Percentiles rank a stretch among this genome's conserved stretches.
Conservation (phyloP, 2,329 filamentous ascomycete genomes). For the Aspergillus brasiliensis region DNA sequence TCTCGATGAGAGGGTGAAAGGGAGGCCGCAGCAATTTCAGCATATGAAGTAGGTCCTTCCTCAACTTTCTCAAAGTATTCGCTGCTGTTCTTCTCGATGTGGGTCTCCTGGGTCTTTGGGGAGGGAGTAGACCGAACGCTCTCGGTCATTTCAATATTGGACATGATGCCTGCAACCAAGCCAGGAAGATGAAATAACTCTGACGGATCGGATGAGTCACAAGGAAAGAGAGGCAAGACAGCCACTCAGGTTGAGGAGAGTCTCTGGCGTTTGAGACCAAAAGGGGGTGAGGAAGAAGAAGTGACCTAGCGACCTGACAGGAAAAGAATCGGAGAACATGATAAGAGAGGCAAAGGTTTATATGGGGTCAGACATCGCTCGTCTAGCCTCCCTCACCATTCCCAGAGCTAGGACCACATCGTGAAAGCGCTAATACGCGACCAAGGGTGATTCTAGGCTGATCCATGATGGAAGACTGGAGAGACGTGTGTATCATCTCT, state of each 20-base stretch:
- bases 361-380: neutral
- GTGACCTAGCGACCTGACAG: neutral
- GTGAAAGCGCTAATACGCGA: neutral
- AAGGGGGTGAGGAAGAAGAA: neutral
- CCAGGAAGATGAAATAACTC: no score
- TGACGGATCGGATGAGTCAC: no score
- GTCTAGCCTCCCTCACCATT: neutral
- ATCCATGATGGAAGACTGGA: neutral
- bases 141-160: conserved; percentile 3
- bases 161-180: neutral
- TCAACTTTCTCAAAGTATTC: conserved; percentile 18
- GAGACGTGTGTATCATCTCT: conserved; percentile 2
- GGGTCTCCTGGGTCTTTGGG: neutral
- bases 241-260: neutral
- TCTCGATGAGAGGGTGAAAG: conserved; percentile 35
- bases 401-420: conserved; percentile 1
- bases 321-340: neutral
- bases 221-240: neutral
- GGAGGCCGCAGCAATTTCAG: conserved; percentile 7
- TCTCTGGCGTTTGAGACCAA: neutral
- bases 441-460: neutral
- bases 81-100: conserved; percentile 13
- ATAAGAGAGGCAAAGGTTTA: neutral
- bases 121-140: neutral
- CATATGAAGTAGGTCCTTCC: neutral